Percentiles rank a stretch among this genome's conserved stretches.
These are phyloP conservation scores for Pseudogymnoascus destructans DNA, from an alignment of 2,329 filamentous ascomycete species.

Conservation along the genomic window DNA sequence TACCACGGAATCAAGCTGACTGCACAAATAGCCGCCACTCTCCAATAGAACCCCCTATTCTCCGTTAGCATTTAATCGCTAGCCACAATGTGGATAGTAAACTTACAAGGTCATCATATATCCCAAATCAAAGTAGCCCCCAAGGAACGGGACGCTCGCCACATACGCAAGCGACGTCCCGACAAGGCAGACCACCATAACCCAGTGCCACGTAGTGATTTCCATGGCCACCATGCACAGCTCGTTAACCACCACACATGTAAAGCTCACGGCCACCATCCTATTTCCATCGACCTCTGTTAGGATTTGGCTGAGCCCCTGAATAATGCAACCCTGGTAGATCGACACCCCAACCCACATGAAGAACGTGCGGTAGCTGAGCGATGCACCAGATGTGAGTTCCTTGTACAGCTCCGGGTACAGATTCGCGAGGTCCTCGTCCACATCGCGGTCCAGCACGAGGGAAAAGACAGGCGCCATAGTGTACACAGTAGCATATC, in stretches of 20 bases:
- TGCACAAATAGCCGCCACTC: constrained; percentile 64
- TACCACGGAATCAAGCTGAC: constrained; percentile 80
- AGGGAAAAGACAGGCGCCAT: constrained; percentile 86
- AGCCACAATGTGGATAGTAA: background rate
- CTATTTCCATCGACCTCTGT: constrained; percentile 58
- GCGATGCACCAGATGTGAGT: constrained; percentile 71
- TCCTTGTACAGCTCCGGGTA: constrained; percentile 98
- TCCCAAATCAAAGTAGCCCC: constrained; percentile 72
- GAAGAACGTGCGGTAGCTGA: constrained; percentile 91
- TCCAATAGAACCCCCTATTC: constrained; percentile 71
- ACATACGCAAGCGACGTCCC: constrained; percentile 74
- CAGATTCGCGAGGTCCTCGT: constrained; percentile 82
- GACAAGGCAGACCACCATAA: constrained; percentile 76
- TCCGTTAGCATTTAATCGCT: constrained; percentile 16
- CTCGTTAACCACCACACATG: constrained; percentile 84
- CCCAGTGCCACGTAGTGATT: constrained; percentile 90
- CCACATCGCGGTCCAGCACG: constrained; percentile 88
- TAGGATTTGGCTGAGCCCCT: constrained; percentile 82
- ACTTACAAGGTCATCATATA: constrained; percentile 60
- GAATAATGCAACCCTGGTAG: constrained; percentile 91
- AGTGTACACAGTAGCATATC: constrained; percentile 93
- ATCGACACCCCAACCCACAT: constrained; percentile 91
- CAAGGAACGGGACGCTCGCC: constrained; percentile 72
- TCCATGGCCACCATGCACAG: constrained; percentile 94
- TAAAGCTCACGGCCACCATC: constrained; percentile 88